Evolutionary conservation across 78 protist genomes (phyloP), one percentile per base, ranked within the genome.

Genomic region (Speleostelium caveatum): DNA sequence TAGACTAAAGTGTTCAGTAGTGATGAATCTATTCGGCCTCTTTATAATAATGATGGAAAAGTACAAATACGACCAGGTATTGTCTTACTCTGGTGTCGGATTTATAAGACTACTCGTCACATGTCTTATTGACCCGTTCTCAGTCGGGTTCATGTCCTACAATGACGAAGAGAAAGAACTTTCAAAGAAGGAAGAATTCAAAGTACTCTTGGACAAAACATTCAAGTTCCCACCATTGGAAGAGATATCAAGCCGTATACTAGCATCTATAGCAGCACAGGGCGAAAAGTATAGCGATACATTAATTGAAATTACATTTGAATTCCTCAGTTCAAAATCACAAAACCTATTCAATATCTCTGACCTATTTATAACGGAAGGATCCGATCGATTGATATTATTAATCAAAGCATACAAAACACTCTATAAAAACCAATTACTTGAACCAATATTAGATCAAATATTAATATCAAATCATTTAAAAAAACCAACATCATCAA

Each of bases 21-120:
- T 75, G 1, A 61, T 42, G 26, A 73, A 86, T 86, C 32, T 86
- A 12, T 86, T 73, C 58, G 86, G 74, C n/a, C 59, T 86, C 28
- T 72, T 73, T 32, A 60, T 61, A 14, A n/a, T 86, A 30, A 49
- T 86, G n/a, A 22, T 86, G 1, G 93, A 86, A 51, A 71, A 73
- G 45, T 73, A 36, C 32, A 86, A 73, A 12, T 71, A 33, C 32
- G 35, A 62, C 6, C 60, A 60, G 14, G 39, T 76, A 35, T 30
- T 86, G 30, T 53, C 42, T 3, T 38, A 35, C 38, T 60, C 72
- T 59, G 91, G 91, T 45, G 10, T 59, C 10, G 60, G 38, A 2
- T 58, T 83, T 12, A 32, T 83, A 3, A 38, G 68, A 14, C 39
- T 86, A n/a, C 51, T 86, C 1, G 61, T 36, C 30, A 30, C 5